A percentile compares a stretch with the other conserved stretches of the same genome.
phyloP scores from a whole-genome alignment of 257 asterid genomes.

The Schizonepeta tenuifolia region DNA sequence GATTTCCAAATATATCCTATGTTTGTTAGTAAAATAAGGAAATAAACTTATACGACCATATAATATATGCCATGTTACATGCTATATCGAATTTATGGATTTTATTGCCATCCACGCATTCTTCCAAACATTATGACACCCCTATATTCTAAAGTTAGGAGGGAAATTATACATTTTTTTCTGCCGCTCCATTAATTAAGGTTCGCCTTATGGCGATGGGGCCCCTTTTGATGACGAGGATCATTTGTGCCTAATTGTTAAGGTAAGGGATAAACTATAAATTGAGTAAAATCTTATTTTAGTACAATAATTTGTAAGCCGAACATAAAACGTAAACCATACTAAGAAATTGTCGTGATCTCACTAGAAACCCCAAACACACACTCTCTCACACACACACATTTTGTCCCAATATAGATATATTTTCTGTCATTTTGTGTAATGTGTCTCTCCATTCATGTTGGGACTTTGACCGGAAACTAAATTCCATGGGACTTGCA shows the following conservation, averaged over 20 bases:
- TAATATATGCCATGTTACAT: neutral
- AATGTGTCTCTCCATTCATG: constrained; percentile 1
- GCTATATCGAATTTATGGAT: neutral
- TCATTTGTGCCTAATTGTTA: no score
- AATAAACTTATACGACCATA: neutral
- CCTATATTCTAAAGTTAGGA: neutral
- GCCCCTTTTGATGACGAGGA: no score
- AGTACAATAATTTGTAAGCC: no score
- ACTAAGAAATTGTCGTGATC: no score
- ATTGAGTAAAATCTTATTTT: no score
- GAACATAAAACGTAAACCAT: no score
- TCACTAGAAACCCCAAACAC: no score
- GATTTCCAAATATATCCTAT: neutral
- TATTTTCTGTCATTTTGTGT: neutral
- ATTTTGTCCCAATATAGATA: no score
- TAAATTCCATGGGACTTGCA: constrained; percentile 22
- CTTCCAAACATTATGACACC: neutral
- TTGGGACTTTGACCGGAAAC: constrained; percentile 23
- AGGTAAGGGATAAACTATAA: no score
- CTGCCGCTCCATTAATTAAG: neutral
- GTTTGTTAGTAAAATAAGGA: constrained; percentile 23
- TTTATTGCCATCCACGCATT: neutral
- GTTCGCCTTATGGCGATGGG: no score
- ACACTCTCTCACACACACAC: no score
- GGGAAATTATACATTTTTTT: neutral